These are phyloP conservation scores for Aspergillus alliaceus DNA, from an alignment of 2,329 filamentous ascomycete species.

Conservation along the genomic window DNA sequence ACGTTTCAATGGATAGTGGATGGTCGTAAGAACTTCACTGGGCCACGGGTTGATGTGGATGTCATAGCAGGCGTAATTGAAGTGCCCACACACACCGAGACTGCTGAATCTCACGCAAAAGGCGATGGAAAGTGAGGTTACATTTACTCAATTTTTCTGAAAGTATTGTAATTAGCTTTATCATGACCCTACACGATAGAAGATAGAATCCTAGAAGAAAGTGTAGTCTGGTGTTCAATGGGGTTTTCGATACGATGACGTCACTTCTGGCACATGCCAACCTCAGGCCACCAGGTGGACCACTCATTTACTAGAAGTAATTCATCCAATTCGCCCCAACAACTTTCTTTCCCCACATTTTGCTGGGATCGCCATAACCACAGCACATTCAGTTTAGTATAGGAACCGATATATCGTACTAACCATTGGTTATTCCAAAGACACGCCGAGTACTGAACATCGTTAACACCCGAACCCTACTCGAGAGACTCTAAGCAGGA, in stretches of 20 bases:
- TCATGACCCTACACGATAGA: neutral
- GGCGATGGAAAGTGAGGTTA: neutral
- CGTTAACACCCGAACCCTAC: neutral
- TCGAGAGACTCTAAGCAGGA: neutral
- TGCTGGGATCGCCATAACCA: neutral
- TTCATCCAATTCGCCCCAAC: constrained; percentile 5
- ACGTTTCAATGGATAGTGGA: constrained; percentile 61
- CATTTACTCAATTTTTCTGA: too few relatives aligned
- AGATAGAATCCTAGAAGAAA: neutral
- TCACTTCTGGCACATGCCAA: neutral
- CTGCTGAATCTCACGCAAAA: neutral
- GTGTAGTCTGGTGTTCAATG: too few relatives aligned
- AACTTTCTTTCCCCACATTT: constrained; percentile 8
- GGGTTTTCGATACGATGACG: neutral
- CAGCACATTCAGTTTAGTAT: constrained; percentile 1
- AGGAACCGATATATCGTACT: neutral
- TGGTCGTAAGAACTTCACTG: constrained; percentile 61
- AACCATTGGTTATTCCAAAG: neutral
- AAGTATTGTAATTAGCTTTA: neutral
- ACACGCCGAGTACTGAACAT: neutral
- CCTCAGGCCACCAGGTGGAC: constrained; percentile 5
- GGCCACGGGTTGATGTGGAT: constrained; percentile 50
- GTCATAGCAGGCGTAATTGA: constrained; percentile 25
- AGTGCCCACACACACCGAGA: neutral
- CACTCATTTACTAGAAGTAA: too few relatives aligned